Evolutionary conservation across 2,329 filamentous ascomycete genomes (phyloP).

Genomic region (Clarireedia monteithiana): DNA sequence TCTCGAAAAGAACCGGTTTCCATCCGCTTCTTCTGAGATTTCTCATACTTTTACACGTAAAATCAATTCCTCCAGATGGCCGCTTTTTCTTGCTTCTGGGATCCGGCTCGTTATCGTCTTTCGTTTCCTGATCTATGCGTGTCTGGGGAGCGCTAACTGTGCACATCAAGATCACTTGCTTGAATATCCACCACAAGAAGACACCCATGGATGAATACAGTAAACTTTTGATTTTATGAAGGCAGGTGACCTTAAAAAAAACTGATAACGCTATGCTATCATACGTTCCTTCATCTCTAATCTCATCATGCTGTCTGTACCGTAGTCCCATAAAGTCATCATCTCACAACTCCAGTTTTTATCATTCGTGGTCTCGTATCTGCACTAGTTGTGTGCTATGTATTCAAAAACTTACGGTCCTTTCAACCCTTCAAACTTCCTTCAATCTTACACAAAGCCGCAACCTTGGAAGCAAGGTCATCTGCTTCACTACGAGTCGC

Average conservation of each 20-base stretch:
- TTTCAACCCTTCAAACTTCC: constrained; percentile 8
- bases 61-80: too few species aligned
- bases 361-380: constrained; percentile 4
- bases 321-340: background rate
- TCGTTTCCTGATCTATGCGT: too few species aligned
- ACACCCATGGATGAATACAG: background rate
- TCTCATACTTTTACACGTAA: too few species aligned
- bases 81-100: too few species aligned
- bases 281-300: background rate
- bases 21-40: too few species aligned
- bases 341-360: constrained; percentile 8
- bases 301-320: background rate
- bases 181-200: background rate
- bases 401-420: background rate
- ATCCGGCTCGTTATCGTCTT: too few species aligned
- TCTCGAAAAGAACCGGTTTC: too few species aligned
- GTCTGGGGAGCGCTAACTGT: too few species aligned
- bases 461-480: constrained; percentile 79
- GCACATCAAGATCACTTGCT: background rate
- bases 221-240: background rate
- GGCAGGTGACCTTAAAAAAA: background rate
- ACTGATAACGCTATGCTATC: background rate
- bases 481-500: constrained; percentile 84
- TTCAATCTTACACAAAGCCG: constrained; percentile 22
- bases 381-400: background rate